Base-by-base conservation (phyloP, 345 rosid species). In the Trapa bicornis region DNA sequence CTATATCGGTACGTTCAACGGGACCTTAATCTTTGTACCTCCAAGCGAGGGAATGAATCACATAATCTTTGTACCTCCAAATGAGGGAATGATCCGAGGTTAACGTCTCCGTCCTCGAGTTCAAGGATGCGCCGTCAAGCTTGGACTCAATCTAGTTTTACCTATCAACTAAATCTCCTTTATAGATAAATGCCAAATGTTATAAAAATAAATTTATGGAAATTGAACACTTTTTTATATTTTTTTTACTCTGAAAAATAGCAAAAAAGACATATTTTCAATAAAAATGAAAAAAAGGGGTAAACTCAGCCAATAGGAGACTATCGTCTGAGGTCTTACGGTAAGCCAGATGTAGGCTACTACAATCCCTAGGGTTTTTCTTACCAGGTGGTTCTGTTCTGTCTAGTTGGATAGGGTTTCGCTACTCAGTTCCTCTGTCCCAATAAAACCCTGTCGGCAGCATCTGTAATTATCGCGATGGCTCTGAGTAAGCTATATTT, bases 371-470 rank as follows among this genome's bases (percentile, higher is more conserved):
- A 74, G 84, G 88, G 81, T 75, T 80, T 81, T 76, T 77, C 81
- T 78, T 80, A 78, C 78, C 62, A 73, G 69, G 80, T 61, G 71
- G 48, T 16, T 75, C 63, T 72, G 11, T 37, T 69, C 84, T 78
- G 88, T 86, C 88, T 86, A 86, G 74, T 47, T 71, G 50, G 35
- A 75, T 83, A 81, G 87, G 83, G 77, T 85, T 83, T 81, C 63
- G 68, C 73, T 22, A 6, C 33, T 38, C n/a, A 37, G 1, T 1
- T 15, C 7, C 35, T 37, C 76, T 13, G 22, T 17, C 62, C 39
- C 37, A 22, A n/a, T 58, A 58, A 57, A 58, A 58, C 63, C 63
- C 63, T 65, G 42, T 42, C 75, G 62, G n/a, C 11, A 35, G 67
- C 22, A 53, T 32, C 73, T 52, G 48, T 61, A 68, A 60, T 33